These are phyloP conservation scores for Neofusicoccum laricinum DNA, from an alignment of 2,329 filamentous ascomycete species.

Conservation along the genomic window DNA sequence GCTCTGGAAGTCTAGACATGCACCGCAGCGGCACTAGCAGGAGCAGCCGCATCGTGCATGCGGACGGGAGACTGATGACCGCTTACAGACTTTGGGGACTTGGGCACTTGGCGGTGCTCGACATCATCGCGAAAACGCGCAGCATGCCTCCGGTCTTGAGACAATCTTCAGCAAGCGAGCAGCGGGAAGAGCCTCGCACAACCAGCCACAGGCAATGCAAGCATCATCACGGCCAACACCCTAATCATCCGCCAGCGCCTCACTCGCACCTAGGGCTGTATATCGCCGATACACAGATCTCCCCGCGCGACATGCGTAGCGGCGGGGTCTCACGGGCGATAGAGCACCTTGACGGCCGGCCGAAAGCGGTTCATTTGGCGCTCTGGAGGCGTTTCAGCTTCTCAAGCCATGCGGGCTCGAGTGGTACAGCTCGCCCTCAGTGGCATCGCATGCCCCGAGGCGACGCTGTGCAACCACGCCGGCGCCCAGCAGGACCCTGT, in stretches of 20 bases:
- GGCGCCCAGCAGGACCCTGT: constrained; percentile 1
- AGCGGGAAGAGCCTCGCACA: neutral
- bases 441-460: neutral
- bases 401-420: neutral
- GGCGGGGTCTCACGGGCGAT: neutral
- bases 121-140: constrained; percentile 7
- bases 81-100: neutral
- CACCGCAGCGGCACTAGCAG: neutral
- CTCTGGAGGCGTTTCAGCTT: constrained; percentile 1
- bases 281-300: neutral
- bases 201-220: neutral
- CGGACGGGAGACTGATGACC: neutral
- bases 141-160: neutral
- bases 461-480: neutral
- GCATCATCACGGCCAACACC: neutral
- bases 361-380: constrained; percentile 13
- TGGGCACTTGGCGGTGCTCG: neutral
- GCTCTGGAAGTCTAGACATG: neutral
- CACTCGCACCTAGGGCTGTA: neutral
- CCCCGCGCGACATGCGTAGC: neutral
- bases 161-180: constrained; percentile 5
- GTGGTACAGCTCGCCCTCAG: neutral
- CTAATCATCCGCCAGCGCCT: neutral
- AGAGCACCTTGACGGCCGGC: neutral
- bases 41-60: neutral